phyloP scores from a whole-genome alignment of 108 stramenopile genomes.

The Fragilaria radians region DNA sequence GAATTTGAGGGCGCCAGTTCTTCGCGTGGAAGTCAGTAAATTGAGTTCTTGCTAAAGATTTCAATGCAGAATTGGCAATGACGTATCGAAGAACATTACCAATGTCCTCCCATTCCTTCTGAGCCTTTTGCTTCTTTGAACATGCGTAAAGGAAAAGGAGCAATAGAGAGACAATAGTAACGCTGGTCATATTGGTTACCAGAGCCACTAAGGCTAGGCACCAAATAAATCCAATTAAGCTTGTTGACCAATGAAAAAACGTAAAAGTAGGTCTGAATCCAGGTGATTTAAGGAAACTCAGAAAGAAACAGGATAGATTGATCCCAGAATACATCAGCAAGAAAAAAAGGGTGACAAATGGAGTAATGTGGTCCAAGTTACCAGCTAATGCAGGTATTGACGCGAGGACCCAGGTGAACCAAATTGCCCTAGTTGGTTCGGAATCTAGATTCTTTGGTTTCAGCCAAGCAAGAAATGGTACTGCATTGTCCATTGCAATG shows the following conservation, averaged over 20 bases:
- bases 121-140: conserved; percentile 37
- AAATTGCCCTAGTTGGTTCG: conserved; percentile 34
- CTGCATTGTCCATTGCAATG: conserved; percentile 51
- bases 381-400: conserved; percentile 41
- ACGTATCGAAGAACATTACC: conserved; percentile 33
- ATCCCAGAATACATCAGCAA: conserved; percentile 69
- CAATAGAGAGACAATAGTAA: conserved; percentile 9
- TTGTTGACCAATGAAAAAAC: conserved; percentile 68
- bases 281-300: conserved; percentile 52
- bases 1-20: conserved; percentile 83
- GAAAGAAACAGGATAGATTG: conserved; percentile 65
- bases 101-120: conserved; percentile 42
- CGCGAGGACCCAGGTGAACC: conserved; percentile 38
- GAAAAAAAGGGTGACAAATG: conserved; percentile 74
- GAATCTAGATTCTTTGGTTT: conserved; percentile 10
- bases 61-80: conserved; percentile 22
- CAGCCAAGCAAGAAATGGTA: conserved; percentile 47
- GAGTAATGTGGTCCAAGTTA: conserved; percentile 68
- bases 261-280: conserved; percentile 76
- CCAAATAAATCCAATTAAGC: conserved; percentile 55
- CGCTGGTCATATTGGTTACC: neutral
- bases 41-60: conserved; percentile 12
- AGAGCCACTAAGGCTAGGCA: conserved; percentile 61
- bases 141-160: conserved; percentile 26
- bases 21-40: conserved; percentile 49